Base-by-base conservation (phyloP, 1,284 basidiomycete genomes). In the Vanrija humicola region DNA sequence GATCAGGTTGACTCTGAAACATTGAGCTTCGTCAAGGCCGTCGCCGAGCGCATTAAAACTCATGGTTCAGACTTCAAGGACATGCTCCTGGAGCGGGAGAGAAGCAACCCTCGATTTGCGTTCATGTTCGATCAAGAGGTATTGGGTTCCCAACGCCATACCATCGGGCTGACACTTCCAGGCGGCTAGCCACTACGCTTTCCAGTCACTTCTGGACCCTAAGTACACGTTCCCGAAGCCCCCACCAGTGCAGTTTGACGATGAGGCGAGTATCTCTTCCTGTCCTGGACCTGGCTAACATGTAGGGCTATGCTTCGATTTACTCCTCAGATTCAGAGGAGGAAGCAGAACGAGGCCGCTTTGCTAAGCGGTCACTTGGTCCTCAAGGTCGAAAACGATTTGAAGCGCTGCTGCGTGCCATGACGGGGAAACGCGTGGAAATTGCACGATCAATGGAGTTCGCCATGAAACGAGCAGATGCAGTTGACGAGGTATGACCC, bases 321-420 rank as follows among this genome's bases (percentile, higher is more conserved):
- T 95, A 94, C 75, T 96, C 94, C 0, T 94, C 90, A 14, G 95
- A 98, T 74, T 92, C 92, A 39, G 92, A 85, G 7, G 94, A 98
- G 74, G 93, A 95, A 53, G 90, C 88, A 3, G 95, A 99, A 69
- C 82, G 84, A 18, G 91, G 95, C 68, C 82, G 84, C 14, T 81
- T 80, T 6, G 61, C 83, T 38, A 93, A 88, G 77, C 86, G 81
- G 39, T 79, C 79, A 25, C 80, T 98, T 0, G 90, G 91, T 1
- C 83, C 80, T 65, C 77, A 90, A 15, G 89, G 92, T 14, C 82
- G 86, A 38, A 84, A 83, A 51, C 81, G 93, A 38, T 91, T 98
- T 64, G 88, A 92, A 73, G 85, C 86, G 0, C 92, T 98, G 86
- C 81, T 99, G 28, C 84, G 95, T 18, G 84, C 83, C 6, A 78